Percentiles rank a stretch among this genome's conserved stretches.
Evolutionary conservation across 2,329 filamentous ascomycete genomes (phyloP).

Genomic region (Epichloe elymi): DNA sequence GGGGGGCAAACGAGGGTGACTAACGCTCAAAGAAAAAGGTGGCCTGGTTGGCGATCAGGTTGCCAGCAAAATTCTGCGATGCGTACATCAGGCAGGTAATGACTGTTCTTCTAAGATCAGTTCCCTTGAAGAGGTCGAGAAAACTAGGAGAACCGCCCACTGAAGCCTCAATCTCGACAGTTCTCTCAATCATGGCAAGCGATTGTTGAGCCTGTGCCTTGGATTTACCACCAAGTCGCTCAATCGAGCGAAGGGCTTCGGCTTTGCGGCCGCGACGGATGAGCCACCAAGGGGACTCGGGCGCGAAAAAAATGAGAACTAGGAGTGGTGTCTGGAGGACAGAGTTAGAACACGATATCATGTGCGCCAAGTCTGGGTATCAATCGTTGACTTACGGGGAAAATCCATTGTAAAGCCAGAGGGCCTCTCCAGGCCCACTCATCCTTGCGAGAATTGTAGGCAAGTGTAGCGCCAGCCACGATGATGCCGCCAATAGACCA

Average conservation of each 20-base stretch:
- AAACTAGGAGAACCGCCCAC: constrained; percentile 26
- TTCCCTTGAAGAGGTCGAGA: constrained; percentile 40
- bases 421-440: constrained; percentile 26
- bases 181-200: constrained; percentile 44
- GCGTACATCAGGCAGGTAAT: constrained; percentile 46
- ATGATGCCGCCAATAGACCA: constrained; percentile 50
- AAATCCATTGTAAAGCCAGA: constrained; percentile 45
- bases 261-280: constrained; percentile 32
- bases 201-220: constrained; percentile 18
- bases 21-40: constrained; percentile 41
- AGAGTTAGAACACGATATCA: not conserved
- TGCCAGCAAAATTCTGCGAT: constrained; percentile 46
- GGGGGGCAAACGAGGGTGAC: constrained; percentile 6
- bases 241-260: constrained; percentile 30
- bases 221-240: constrained; percentile 24
- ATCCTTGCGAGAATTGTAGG: constrained; percentile 28
- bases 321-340: constrained; percentile 30
- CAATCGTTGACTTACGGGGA: constrained; percentile 20
- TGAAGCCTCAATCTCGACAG: constrained; percentile 36
- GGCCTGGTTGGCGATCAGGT: constrained; percentile 48
- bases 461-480: constrained; percentile 39
- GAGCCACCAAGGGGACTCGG: constrained; percentile 42
- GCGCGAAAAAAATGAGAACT: constrained; percentile 36
- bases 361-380: not conserved
- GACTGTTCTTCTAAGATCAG: constrained; percentile 38